Evolutionary conservation across 495 filamentous ascomycete genomes (phyloP), one percentile per base, ranked within the genome.

Genomic region (Penicillium simplicissimum): DNA sequence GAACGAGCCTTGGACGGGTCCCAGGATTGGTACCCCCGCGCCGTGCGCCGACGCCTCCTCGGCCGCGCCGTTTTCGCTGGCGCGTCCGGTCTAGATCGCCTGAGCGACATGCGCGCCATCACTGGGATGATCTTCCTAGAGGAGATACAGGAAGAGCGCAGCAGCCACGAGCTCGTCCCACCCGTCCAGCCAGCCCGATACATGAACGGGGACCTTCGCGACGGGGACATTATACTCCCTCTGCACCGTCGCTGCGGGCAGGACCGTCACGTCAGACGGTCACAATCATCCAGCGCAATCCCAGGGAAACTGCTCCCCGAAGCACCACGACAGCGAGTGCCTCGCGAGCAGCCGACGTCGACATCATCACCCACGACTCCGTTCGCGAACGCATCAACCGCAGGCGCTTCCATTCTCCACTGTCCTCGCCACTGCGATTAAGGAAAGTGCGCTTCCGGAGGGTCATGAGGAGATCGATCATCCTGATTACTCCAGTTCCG

Each of bases 121-220:
- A 13, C 11, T 31, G 23, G 8, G 10, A 49, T n/a, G 45, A 49
- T 4, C 10, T 31, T n/a, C 7, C n/a, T 19, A 23, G 9, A 8
- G 21, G 23, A 31, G 45, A 31, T 31, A 5, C 3, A 31, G 2
- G 23, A 11, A 49, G 23, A 49, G 11, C 17, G 2, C 45, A 15
- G 7, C 23, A 49, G 11, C 23, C 45, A 49, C 28, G 5, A 47
- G 4, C 28, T 9, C 14, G 51, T 21, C 51, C 51, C 1, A 8
- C 33, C 13, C 51, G 51, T 13, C 51, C 51, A 53, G 8, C 33
- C 33, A 53, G 51, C 51, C 51, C 51, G 23, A 15, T 53, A 13
- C 35, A 21, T 23, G 51, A 53, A 37, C 31, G 15, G 4, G 33
- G 11, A 23, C 51, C 51, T 0, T 2, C 31, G 11, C 15, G 51